These are phyloP conservation scores for Heracleum sosnowskyi DNA, from an alignment of 129 eudicot species.

Conservation along the genomic window DNA sequence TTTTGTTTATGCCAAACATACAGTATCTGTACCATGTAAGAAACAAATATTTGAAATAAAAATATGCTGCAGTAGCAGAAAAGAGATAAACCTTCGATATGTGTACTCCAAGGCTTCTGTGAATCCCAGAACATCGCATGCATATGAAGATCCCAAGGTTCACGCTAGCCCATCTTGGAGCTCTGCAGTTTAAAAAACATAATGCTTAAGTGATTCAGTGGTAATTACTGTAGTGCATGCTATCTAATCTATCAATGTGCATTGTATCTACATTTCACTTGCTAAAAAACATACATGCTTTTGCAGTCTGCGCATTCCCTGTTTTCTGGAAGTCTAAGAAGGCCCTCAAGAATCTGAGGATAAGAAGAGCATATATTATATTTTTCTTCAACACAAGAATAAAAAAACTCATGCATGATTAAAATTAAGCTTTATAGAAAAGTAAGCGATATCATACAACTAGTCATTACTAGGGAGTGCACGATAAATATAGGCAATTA, in stretches of 20 bases:
- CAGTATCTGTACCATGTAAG: neutral
- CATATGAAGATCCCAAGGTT: constrained; percentile 86
- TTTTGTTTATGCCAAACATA: neutral
- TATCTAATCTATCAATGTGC: neutral
- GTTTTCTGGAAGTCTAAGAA: constrained; percentile 63
- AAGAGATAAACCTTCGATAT: constrained; percentile 64
- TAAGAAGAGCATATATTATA: neutral
- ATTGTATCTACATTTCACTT: neutral
- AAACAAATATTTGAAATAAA: neutral
- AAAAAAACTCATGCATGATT: neutral
- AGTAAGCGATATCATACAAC: neutral
- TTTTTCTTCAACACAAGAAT: neutral
- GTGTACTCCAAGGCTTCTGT: constrained; percentile 98
- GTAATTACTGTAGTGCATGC: neutral
- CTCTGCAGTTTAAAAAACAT: constrained; percentile 32
- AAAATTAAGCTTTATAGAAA: neutral
- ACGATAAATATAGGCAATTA: neutral
- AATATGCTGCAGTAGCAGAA: neutral
- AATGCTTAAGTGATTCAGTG: neutral
- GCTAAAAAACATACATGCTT: constrained; percentile 44
- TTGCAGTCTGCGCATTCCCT: constrained; percentile 78
- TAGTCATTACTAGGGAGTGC: neutral
- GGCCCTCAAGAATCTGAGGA: constrained; percentile 59
- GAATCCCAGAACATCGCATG: constrained; percentile 92
- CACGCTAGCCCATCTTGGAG: constrained; percentile 91